A percentile compares a stretch with the other conserved stretches of the same genome.
These are phyloP conservation scores for Tylopilus vinaceipallidus DNA, from an alignment of 768 basidiomycete species.

Conservation along the genomic window DNA sequence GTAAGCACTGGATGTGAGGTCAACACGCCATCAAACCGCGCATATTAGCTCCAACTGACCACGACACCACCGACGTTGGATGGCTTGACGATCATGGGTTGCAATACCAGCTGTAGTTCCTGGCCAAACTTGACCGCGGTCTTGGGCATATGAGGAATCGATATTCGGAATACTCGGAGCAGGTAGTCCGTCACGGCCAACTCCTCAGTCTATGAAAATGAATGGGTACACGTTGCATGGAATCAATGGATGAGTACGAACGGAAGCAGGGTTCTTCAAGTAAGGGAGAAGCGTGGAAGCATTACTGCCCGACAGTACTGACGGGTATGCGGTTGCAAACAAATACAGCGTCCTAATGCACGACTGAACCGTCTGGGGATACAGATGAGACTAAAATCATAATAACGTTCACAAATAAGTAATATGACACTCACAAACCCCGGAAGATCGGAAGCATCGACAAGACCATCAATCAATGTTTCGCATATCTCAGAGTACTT, in stretches of 20 bases:
- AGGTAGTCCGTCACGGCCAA: slow-evolving; percentile 82
- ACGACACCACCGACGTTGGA: slow-evolving; percentile 62
- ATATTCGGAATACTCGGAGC: slow-evolving; percentile 81
- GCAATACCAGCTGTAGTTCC: slow-evolving; percentile 75
- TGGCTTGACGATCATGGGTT: slow-evolving; percentile 92
- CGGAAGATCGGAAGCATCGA: slow-evolving; percentile 79
- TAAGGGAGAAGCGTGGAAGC: slow-evolving; percentile 89
- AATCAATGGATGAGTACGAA: slow-evolving; percentile 35
- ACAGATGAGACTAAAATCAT: neutral
- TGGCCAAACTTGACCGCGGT: slow-evolving; percentile 86
- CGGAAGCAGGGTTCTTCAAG: slow-evolving; percentile 77
- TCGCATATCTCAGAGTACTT: slow-evolving; percentile 85
- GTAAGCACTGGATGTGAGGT: slow-evolving; percentile 56
- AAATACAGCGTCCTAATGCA: slow-evolving; percentile 85
- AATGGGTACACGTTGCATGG: slow-evolving; percentile 1
- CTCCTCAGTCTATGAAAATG: slow-evolving; percentile 64
- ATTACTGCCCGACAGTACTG: slow-evolving; percentile 77
- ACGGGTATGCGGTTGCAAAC: slow-evolving; percentile 79
- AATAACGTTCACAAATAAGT: neutral
- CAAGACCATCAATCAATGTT: slow-evolving; percentile 80
- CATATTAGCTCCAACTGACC: slow-evolving; percentile 39
- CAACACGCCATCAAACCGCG: neutral
- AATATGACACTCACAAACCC: slow-evolving; percentile 59
- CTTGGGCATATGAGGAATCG: slow-evolving; percentile 86
- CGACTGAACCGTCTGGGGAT: slow-evolving; percentile 70